phyloP scores from a whole-genome alignment of 768 basidiomycete genomes.

The Dendrothele bispora region DNA sequence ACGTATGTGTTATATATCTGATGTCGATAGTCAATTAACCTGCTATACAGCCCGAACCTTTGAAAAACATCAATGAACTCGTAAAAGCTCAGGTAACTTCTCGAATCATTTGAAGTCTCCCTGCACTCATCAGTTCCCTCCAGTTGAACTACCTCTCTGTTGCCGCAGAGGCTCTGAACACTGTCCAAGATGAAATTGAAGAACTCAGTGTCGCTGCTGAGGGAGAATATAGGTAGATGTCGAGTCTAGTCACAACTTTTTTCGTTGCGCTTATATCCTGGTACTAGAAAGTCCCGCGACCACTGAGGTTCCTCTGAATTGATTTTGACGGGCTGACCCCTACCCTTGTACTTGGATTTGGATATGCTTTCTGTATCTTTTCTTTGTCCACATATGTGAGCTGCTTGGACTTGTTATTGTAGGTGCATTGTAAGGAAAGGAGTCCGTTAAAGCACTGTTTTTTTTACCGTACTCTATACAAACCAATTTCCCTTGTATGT shows the following conservation, averaged over 20 bases:
- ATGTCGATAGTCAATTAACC: neutral
- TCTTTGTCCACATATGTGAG: too few species aligned
- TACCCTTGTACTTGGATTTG: too few species aligned
- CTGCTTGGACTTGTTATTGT: too few species aligned
- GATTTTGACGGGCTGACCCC: neutral
- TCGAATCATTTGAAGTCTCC: too few species aligned
- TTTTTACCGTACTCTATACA: too few species aligned
- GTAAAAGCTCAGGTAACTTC: slow-evolving; percentile 79
- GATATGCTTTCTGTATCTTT: too few species aligned
- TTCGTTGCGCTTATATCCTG: slow-evolving; percentile 3
- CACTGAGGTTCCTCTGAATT: slow-evolving; percentile 61
- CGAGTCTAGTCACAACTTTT: neutral
- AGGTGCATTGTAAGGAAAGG: too few species aligned
- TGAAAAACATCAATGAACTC: slow-evolving; percentile 92
- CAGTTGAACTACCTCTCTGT: slow-evolving; percentile 72
- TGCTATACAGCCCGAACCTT: slow-evolving; percentile 77
- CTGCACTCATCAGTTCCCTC: neutral
- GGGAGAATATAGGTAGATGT: slow-evolving; percentile 82
- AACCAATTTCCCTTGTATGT: too few species aligned
- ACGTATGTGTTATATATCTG: slow-evolving; percentile 57
- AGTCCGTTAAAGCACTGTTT: too few species aligned
- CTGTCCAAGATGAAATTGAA: slow-evolving; percentile 88
- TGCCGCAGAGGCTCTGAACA: slow-evolving; percentile 79
- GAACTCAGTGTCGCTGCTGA: slow-evolving; percentile 92
- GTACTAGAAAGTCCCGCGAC: slow-evolving; percentile 80